Evolutionary conservation across 192 early-diverging fungal genomes (phyloP).

Genomic region (Backusella sp.): DNA sequence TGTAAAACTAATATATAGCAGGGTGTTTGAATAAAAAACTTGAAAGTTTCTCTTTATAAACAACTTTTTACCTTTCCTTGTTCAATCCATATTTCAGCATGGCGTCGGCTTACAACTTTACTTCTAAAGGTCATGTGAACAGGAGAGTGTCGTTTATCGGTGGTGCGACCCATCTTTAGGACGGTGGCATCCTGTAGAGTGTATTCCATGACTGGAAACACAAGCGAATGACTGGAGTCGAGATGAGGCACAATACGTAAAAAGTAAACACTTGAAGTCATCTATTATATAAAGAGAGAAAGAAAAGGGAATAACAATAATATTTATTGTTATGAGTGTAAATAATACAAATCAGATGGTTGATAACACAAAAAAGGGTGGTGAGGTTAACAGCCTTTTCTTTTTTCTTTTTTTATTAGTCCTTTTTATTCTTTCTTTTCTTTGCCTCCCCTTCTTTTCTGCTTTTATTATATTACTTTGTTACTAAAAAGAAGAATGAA

Average conservation of each 20-base stretch:
- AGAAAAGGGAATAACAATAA: not conserved
- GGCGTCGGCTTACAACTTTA: constrained; percentile 83
- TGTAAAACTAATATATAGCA: constrained; percentile 64
- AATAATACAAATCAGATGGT: not conserved
- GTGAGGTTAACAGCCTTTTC: not conserved
- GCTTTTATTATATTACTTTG: no score
- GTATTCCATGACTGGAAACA: constrained; percentile 57
- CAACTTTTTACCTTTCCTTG: constrained; percentile 24
- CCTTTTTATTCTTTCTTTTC: not conserved
- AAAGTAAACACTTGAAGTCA: not conserved
- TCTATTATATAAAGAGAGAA: not conserved
- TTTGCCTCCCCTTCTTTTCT: not conserved
- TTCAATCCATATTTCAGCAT: constrained; percentile 87
- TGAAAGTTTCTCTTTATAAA: no score
- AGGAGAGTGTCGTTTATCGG: constrained; percentile 40
- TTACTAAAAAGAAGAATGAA: no score
- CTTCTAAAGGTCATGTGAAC: constrained; percentile 68
- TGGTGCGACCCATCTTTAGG: constrained; percentile 41
- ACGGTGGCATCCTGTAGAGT: constrained; percentile 24
- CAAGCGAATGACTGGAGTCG: constrained; percentile 51
- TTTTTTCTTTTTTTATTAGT: not conserved
- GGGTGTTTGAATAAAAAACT: not conserved
- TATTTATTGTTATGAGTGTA: not conserved
- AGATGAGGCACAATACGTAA: constrained; percentile 61
- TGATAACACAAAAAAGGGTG: not conserved